phyloP scores from a whole-genome alignment of 2,329 filamentous ascomycete species.

The Aspergillus pseudoterreus region DNA sequence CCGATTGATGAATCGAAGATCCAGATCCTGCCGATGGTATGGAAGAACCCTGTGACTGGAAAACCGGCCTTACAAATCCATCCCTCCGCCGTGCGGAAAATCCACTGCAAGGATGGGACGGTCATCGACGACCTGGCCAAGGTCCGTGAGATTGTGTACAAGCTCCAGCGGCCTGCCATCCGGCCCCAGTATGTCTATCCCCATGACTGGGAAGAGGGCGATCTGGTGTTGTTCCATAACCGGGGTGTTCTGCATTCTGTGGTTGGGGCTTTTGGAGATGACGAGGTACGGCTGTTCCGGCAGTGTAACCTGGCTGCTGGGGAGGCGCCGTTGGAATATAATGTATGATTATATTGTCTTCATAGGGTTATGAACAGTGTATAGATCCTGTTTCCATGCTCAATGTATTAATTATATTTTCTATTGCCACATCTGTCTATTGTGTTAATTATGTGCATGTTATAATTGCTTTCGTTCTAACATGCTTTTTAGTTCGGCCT shows the following conservation, averaged over 20 bases:
- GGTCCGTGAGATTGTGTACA: conserved; percentile 68
- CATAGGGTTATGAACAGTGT: neutral
- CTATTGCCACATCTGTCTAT: neutral
- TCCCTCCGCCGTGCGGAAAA: conserved; percentile 65
- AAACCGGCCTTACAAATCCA: conserved; percentile 69
- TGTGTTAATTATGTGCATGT: neutral
- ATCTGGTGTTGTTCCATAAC: conserved; percentile 76
- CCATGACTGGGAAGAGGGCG: conserved; percentile 74
- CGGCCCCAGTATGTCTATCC: conserved; percentile 65
- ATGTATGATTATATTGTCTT: neutral
- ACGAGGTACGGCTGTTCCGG: conserved; percentile 71
- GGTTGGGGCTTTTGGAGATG: conserved; percentile 67
- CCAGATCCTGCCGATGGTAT: conserved; percentile 71
- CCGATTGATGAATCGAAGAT: conserved; percentile 63
- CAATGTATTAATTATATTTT: too few relatives aligned
- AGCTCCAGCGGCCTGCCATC: conserved; percentile 69
- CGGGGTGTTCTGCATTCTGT: conserved; percentile 71
- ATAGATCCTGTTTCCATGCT: neutral
- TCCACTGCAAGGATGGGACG: conserved; percentile 63
- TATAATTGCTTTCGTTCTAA: neutral
- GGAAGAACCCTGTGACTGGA: conserved; percentile 70
- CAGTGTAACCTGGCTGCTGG: conserved; percentile 71
- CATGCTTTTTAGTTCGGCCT: neutral
- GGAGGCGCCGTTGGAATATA: conserved; percentile 12
- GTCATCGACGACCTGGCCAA: conserved; percentile 65